Base-by-base conservation (phyloP, 2,329 filamentous ascomycete species). In the Knoxdaviesia capensis region DNA sequence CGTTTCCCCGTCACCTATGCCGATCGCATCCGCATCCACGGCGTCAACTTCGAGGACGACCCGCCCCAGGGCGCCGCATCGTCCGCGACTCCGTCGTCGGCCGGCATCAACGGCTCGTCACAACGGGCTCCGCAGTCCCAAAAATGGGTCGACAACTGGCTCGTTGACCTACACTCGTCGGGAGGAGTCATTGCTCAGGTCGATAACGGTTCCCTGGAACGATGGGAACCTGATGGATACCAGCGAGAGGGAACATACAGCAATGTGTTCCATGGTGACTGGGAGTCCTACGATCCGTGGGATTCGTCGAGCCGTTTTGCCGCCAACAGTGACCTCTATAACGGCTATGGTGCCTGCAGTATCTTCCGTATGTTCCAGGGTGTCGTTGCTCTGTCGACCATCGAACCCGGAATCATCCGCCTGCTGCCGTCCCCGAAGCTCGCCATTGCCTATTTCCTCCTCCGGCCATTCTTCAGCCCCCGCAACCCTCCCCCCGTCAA, bases 291-390 rank as follows among this genome's bases (percentile, higher is more conserved):
- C 52, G 82, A 94, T 52, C 74, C 85, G 0, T 94, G 80, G 73
- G 84, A 94, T 51, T 76, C 76, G 0, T 74, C 71, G 47, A 69
- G 71, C 6, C 71, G 87, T 4, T 65, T 88, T 0, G 58, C 62
- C 0, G 83, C 80, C 3, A 69, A 74, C 3, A 77, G 73, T 46
- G 79, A 94, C 56, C 60, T 87, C 33, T 90, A 94, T 55, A 68
- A 83, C 41, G 84, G 86, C 1, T 68, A 85, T 0, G 86, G 87
- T 0, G 77, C 81, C 1, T 93, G 84, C 59, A 79, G 71, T 38
- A 84, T 86, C 64, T 86, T 94, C 59, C 71, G 88, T 35, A 80
- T 85, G 68, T 88, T 83, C 56, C 87, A 94, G 59, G 69, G 69
- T 42, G 64, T 72, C 39, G 55, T 73, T 5, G 68, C 68, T 4